Conservation (phyloP, 192 early-diverging fungal species). For the Podila epicladia region DNA sequence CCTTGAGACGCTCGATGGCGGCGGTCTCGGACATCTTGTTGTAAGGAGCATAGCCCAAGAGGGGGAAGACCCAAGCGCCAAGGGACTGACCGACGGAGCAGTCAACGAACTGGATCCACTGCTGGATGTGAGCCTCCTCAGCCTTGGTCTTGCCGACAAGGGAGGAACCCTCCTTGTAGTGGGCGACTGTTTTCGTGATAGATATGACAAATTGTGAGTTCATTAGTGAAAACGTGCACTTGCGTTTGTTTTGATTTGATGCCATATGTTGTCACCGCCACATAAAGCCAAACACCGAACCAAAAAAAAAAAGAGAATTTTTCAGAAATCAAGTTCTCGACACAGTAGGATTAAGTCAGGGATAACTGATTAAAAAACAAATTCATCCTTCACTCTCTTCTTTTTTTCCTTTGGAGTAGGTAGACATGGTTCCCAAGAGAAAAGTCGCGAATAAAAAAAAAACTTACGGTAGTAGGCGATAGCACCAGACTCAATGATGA, state of each 20-base stretch:
- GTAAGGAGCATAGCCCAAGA: slow-evolving; percentile 53
- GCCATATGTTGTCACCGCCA: neutral
- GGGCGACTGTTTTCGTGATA: slow-evolving; percentile 45
- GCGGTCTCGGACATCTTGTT: slow-evolving; percentile 72
- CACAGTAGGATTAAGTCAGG: slow-evolving; percentile 58
- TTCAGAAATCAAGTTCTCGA: slow-evolving; percentile 55
- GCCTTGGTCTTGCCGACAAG: slow-evolving; percentile 68
- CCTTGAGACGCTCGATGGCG: slow-evolving; percentile 73
- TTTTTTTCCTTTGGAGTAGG: neutral
- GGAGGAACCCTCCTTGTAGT: slow-evolving; percentile 55
- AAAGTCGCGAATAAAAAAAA: neutral
- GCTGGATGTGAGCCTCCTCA: slow-evolving; percentile 71
- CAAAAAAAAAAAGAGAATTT: slow-evolving; percentile 6
- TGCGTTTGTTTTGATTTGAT: neutral
- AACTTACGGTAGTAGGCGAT: slow-evolving; percentile 91
- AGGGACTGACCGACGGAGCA: slow-evolving; percentile 57
- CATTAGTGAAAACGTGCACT: neutral
- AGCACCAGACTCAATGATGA: slow-evolving; percentile 84
- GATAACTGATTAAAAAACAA: slow-evolving; percentile 60
- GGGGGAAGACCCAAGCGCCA: slow-evolving; percentile 55
- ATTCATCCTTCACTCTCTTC: slow-evolving; percentile 52
- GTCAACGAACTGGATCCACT: slow-evolving; percentile 72
- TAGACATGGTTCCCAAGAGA: neutral
- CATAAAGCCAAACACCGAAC: neutral
- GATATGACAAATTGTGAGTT: neutral